These are phyloP conservation scores for Populus alba DNA, from an alignment of 345 rosid species.

Conservation along the genomic window DNA sequence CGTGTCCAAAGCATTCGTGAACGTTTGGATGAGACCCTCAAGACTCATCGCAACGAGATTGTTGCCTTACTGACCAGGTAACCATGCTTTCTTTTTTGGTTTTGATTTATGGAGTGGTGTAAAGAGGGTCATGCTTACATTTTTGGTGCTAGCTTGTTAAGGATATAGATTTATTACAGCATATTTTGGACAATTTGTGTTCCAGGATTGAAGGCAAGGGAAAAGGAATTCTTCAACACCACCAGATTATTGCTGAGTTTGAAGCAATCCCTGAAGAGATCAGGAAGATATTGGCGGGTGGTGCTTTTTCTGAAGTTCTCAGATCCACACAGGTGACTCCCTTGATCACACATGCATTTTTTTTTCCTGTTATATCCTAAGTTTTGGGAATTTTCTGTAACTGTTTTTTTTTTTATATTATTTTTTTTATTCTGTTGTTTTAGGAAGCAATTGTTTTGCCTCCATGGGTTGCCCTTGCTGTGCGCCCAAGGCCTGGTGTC, in stretches of 20 bases:
- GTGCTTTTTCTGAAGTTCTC: conserved; percentile 65
- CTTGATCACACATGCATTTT: not conserved
- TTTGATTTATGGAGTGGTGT: not conserved
- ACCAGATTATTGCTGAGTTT: conserved; percentile 69
- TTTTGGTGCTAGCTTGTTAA: not conserved
- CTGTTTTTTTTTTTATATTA: not conserved
- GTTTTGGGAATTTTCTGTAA: not conserved
- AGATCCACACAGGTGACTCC: conserved; percentile 58
- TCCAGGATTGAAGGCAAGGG: conserved; percentile 72
- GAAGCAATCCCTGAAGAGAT: conserved; percentile 60
- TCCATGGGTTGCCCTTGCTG: conserved; percentile 91
- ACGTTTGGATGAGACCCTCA: conserved; percentile 73
- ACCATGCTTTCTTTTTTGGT: not conserved
- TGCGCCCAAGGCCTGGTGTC: conserved; percentile 95
- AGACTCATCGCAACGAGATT: conserved; percentile 59
- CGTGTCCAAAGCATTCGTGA: conserved; percentile 69
- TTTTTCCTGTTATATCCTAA: not conserved
- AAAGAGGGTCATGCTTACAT: not conserved
- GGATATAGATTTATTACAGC: not conserved
- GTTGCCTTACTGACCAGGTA: conserved; percentile 74
- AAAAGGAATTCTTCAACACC: conserved; percentile 69
- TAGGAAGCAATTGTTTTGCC: conserved; percentile 91
- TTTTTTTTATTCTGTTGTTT: conserved; percentile 9
- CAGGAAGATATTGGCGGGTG: conserved; percentile 48
- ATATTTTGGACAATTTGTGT: not conserved